Evolutionary conservation across 306 rosid species (phyloP).

Genomic region (Cucurbita ficifolia): DNA sequence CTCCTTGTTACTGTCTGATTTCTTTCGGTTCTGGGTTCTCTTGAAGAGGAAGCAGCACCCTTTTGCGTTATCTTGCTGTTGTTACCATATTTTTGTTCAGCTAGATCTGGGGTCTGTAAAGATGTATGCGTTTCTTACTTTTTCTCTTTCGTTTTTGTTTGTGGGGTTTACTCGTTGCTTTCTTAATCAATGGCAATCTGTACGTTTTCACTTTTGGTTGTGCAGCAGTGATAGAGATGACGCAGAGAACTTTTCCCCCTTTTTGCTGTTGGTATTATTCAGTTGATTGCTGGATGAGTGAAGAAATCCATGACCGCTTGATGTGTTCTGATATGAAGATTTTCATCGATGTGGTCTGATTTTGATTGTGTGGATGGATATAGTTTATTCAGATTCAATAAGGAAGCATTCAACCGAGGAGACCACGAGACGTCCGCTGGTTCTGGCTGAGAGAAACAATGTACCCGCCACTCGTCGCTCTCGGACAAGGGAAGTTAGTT

Average conservation of each 20-base stretch:
- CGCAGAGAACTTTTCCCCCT: conserved; percentile 48
- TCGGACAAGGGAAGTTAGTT: conserved; percentile 49
- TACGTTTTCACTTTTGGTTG: conserved; percentile 34
- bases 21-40: conserved; percentile 20
- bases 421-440: conserved; percentile 49
- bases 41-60: conserved; percentile 24
- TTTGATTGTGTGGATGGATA: conserved; percentile 85
- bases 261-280: conserved; percentile 28
- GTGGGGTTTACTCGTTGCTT: conserved; percentile 32
- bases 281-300: conserved; percentile 22
- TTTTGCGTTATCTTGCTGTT: conserved; percentile 20
- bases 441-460: conserved; percentile 64
- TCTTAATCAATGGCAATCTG: conserved; percentile 22
- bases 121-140: conserved; percentile 40
- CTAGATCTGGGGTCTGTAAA: conserved; percentile 62
- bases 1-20: conserved; percentile 23
- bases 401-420: conserved; percentile 41
- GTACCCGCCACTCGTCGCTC: conserved; percentile 32
- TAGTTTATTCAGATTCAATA: conserved; percentile 48
- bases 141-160: conserved; percentile 16
- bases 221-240: conserved; percentile 56
- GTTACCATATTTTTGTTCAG: conserved; percentile 19
- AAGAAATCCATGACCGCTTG: conserved; percentile 30
- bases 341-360: conserved; percentile 67
- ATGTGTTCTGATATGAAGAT: conserved; percentile 26